phyloP scores from a whole-genome alignment of 139 green algal genomes.

The Chlorella sp. region DNA sequence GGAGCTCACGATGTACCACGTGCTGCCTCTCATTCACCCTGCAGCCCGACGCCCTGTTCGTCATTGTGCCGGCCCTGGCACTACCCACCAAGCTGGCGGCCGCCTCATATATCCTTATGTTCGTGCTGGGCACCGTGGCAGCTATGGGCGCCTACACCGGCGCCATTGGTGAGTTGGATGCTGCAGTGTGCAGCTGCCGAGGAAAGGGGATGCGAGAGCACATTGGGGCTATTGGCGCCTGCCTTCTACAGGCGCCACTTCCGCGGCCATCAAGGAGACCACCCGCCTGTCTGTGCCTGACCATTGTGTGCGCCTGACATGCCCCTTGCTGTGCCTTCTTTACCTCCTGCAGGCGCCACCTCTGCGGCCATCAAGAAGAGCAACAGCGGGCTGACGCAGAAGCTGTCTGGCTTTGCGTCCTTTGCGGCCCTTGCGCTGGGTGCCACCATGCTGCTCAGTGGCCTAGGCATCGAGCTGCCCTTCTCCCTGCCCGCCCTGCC shows the following conservation, averaged over 20 bases:
- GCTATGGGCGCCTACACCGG: slow-evolving; percentile 97
- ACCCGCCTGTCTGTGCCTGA: too few relatives aligned
- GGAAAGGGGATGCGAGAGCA: too few relatives aligned
- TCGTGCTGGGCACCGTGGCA: slow-evolving; percentile 93
- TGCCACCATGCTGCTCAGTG: slow-evolving; percentile 66
- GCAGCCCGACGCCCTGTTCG: slow-evolving; percentile 95
- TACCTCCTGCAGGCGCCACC: slow-evolving; percentile 57
- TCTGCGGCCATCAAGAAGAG: slow-evolving; percentile 72
- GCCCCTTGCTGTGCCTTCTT: too few relatives aligned
- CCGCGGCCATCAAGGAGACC: too few relatives aligned
- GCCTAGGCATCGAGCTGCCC: slow-evolving; percentile 70
- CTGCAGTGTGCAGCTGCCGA: background rate
- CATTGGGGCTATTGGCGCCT: too few relatives aligned
- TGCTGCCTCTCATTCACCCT: background rate
- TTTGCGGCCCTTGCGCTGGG: slow-evolving; percentile 76
- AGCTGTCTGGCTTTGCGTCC: slow-evolving; percentile 73
- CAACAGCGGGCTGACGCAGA: slow-evolving; percentile 69
- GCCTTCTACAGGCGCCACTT: too few relatives aligned
- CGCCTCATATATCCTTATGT: slow-evolving; percentile 90
- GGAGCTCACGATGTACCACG: too few relatives aligned
- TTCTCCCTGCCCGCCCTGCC: slow-evolving; percentile 44
- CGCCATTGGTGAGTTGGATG: slow-evolving; percentile 68
- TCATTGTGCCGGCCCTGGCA: slow-evolving; percentile 95
- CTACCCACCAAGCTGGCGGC: slow-evolving; percentile 91
- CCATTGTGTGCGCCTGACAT: too few relatives aligned